Evolutionary conservation across 495 filamentous ascomycete genomes (phyloP).

Genomic region (Hapsidospora chrysogenum): DNA sequence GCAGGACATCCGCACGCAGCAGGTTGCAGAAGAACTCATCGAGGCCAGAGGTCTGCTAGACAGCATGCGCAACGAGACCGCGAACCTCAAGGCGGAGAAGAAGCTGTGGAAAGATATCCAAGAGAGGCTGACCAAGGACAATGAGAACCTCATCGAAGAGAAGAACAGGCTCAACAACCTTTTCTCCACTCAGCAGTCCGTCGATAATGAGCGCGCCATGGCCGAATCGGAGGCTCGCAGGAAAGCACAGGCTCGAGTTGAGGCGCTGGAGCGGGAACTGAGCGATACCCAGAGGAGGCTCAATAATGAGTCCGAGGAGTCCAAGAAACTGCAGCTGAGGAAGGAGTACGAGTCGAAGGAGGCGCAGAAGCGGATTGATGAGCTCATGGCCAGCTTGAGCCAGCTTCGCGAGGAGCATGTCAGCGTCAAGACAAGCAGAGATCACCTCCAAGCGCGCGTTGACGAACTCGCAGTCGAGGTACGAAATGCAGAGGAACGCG

Average conservation of each 20-base stretch:
- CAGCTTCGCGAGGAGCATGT: constrained; percentile 69
- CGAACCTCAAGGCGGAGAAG: constrained; percentile 87
- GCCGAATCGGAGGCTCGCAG: constrained; percentile 66
- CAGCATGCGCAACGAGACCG: constrained; percentile 75
- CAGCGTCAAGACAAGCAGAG: constrained; percentile 65
- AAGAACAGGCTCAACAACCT: constrained; percentile 61
- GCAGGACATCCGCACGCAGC: constrained; percentile 77
- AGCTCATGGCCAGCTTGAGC: constrained; percentile 62
- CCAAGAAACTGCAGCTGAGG: constrained; percentile 57
- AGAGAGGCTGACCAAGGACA: constrained; percentile 70
- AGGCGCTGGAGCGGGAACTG: constrained; percentile 64
- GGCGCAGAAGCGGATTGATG: constrained; percentile 74
- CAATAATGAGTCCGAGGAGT: constrained; percentile 66
- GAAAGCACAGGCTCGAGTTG: constrained; percentile 56
- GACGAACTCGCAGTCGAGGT: constrained; percentile 81
- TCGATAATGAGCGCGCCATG: constrained; percentile 81
- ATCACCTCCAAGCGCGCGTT: constrained; percentile 73
- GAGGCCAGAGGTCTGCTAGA: constrained; percentile 69
- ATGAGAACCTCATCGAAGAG: constrained; percentile 69
- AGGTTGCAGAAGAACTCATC: constrained; percentile 83
- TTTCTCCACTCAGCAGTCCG: constrained; percentile 62
- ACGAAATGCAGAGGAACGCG: constrained; percentile 69
- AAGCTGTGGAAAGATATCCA: constrained; percentile 84
- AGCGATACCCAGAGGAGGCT: constrained; percentile 66
- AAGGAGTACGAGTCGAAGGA: constrained; percentile 82